phyloP scores from a whole-genome alignment of 805 yeast genomes.

The Metschnikowia picachoensis region DNA sequence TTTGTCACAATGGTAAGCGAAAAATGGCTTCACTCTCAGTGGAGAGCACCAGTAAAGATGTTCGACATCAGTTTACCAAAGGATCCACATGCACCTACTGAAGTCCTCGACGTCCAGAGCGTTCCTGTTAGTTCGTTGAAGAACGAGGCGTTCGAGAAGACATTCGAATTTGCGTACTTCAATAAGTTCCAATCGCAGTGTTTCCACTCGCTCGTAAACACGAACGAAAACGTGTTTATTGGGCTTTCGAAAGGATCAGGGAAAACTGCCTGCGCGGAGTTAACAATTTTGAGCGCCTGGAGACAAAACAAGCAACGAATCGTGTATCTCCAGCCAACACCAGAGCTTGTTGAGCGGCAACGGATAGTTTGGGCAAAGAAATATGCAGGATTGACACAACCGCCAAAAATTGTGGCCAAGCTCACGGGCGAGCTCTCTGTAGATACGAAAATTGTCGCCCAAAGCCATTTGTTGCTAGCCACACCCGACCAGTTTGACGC shows the following conservation, averaged over 20 bases:
- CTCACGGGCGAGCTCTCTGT: constrained; percentile 48
- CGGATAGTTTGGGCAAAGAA: constrained; percentile 50
- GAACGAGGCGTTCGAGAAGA: constrained; percentile 42
- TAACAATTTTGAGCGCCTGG: constrained; percentile 75
- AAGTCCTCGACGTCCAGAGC: constrained; percentile 48
- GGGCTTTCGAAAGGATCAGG: constrained; percentile 79
- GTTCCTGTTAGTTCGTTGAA: constrained; percentile 48
- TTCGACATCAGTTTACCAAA: constrained; percentile 53
- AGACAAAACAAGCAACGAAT: constrained; percentile 63
- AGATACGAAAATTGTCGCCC: constrained; percentile 55
- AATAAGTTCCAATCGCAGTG: constrained; percentile 74
- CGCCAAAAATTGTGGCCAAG: constrained; percentile 52
- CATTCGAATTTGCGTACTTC: constrained; percentile 51
- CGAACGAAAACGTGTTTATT: constrained; percentile 57
- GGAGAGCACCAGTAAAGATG: constrained; percentile 57
- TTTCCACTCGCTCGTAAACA: constrained; percentile 54
- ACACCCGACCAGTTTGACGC: constrained; percentile 78
- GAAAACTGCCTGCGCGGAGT: constrained; percentile 64
- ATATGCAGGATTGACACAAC: constrained; percentile 45
- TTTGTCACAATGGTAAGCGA: constrained; percentile 74
- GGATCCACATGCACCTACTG: constrained; percentile 60
- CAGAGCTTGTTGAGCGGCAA: constrained; percentile 49
- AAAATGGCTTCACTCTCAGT: constrained; percentile 77
- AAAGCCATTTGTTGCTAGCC: constrained; percentile 64
- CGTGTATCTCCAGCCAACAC: constrained; percentile 65